A percentile compares a stretch with the other conserved stretches of the same genome.
These are phyloP conservation scores for Nicotiana tabacum DNA, from an alignment of 257 asterid genomes.

Conservation along the genomic window DNA sequence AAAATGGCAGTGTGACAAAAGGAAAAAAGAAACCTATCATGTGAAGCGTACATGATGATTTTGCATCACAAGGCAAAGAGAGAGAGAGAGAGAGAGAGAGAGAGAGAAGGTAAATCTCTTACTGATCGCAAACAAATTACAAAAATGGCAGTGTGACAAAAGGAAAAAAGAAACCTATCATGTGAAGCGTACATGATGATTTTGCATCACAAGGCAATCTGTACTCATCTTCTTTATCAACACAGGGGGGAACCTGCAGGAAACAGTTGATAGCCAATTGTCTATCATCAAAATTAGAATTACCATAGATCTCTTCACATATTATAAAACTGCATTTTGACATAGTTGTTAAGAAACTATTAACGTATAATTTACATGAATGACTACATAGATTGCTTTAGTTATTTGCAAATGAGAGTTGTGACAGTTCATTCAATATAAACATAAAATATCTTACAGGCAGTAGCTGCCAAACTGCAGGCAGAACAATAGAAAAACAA, in stretches of 20 bases:
- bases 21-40: not conserved
- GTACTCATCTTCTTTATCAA: slow-evolving; percentile 65
- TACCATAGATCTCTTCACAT: not conserved
- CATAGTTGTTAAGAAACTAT: not conserved
- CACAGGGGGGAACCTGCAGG: slow-evolving; percentile 72
- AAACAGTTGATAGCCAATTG: not conserved
- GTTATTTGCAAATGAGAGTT: too few species aligned
- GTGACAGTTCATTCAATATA: too few species aligned
- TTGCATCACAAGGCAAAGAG: slow-evolving; percentile 77
- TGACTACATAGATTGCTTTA: too few species aligned
- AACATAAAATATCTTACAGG: too few species aligned
- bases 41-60: slow-evolving; percentile 58
- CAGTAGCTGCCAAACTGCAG: too few species aligned
- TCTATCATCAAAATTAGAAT: slow-evolving; percentile 2
- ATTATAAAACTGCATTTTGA: not conserved
- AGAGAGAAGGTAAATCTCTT: too few species aligned
- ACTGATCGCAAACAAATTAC: too few species aligned
- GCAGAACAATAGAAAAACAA: too few species aligned
- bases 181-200: slow-evolving; percentile 54
- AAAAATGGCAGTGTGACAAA: not conserved
- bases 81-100: too few species aligned
- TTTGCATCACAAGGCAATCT: slow-evolving; percentile 92
- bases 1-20: not conserved
- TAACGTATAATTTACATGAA: too few species aligned
- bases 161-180: not conserved